Conservation (phyloP, 1,139 yeast genomes). For the Wickerhamiella infanticola region DNA sequence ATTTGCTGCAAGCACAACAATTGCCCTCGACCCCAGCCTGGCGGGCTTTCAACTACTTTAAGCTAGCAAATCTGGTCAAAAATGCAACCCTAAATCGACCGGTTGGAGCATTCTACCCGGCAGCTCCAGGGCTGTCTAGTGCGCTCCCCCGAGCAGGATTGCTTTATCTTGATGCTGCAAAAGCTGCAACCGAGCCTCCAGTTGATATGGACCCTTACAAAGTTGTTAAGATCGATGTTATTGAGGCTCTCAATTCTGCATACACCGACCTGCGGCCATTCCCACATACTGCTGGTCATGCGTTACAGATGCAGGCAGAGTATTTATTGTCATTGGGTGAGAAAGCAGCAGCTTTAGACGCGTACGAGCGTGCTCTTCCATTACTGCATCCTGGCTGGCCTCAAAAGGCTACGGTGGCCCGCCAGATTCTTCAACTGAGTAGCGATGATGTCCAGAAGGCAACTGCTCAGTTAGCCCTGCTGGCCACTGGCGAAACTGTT, state of each 20-base stretch:
- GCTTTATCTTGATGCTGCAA: constrained; percentile 14
- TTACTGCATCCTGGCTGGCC: constrained; percentile 6
- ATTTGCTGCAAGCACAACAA: neutral
- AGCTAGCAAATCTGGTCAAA: neutral
- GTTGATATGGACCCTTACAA: neutral
- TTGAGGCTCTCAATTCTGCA: constrained; percentile 9
- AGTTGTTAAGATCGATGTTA: neutral
- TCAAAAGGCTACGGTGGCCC: neutral
- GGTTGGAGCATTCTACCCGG: neutral
- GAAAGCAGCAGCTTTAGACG: constrained; percentile 7
- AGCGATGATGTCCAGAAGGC: neutral
- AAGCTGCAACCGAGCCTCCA: neutral
- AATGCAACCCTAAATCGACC: neutral
- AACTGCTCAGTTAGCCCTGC: constrained; percentile 5
- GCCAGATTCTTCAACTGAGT: neutral
- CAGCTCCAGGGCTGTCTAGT: neutral
- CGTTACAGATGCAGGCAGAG: constrained; percentile 9
- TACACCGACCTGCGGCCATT: constrained; percentile 9
- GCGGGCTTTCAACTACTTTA: neutral
- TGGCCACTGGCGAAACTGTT: constrained; percentile 3
- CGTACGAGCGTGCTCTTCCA: constrained; percentile 8
- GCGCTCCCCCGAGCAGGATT: constrained; percentile 12
- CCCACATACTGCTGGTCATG: constrained; percentile 9
- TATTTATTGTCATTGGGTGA: constrained; percentile 7
- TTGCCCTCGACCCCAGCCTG: neutral